Conservation (phyloP, 768 basidiomycete species). For the Tephrocybe sp. region DNA sequence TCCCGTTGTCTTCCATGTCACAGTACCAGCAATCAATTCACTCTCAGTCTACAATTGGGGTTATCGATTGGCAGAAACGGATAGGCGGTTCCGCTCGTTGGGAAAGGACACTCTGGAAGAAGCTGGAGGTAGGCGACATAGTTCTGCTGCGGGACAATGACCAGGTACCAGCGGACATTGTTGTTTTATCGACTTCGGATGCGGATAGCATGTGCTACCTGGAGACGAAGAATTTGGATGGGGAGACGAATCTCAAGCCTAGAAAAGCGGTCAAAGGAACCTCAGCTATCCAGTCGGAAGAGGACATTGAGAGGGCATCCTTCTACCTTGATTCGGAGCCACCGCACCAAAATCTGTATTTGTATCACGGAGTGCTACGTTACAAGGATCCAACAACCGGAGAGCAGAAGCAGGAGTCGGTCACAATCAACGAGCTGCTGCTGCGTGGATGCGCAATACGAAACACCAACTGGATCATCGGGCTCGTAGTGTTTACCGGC, state of each 20-base stretch:
- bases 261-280: slow-evolving; percentile 79
- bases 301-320: slow-evolving; percentile 83
- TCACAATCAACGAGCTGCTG: slow-evolving; percentile 90
- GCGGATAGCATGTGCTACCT: slow-evolving; percentile 91
- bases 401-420: slow-evolving; percentile 61
- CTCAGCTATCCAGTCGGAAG: slow-evolving; percentile 73
- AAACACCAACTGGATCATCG: slow-evolving; percentile 92
- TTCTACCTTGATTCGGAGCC: slow-evolving; percentile 94
- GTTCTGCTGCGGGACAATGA: slow-evolving; percentile 91
- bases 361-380: slow-evolving; percentile 83
- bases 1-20: slow-evolving; percentile 41
- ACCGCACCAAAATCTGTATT: slow-evolving; percentile 90
- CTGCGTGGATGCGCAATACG: slow-evolving; percentile 89
- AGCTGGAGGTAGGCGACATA: slow-evolving; percentile 96
- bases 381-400: slow-evolving; percentile 58
- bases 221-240: slow-evolving; percentile 98
- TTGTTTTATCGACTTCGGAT: slow-evolving; percentile 91
- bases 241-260: slow-evolving; percentile 95
- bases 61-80: slow-evolving; percentile 78
- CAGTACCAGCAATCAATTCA: slow-evolving; percentile 59
- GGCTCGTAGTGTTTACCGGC: slow-evolving; percentile 92
- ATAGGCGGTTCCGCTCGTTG: slow-evolving; percentile 74
- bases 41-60: slow-evolving; percentile 61
- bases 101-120: slow-evolving; percentile 99
- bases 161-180: slow-evolving; percentile 94